Conservation (phyloP, 1,284 basidiomycete species). For the Naganishia sp. region DNA sequence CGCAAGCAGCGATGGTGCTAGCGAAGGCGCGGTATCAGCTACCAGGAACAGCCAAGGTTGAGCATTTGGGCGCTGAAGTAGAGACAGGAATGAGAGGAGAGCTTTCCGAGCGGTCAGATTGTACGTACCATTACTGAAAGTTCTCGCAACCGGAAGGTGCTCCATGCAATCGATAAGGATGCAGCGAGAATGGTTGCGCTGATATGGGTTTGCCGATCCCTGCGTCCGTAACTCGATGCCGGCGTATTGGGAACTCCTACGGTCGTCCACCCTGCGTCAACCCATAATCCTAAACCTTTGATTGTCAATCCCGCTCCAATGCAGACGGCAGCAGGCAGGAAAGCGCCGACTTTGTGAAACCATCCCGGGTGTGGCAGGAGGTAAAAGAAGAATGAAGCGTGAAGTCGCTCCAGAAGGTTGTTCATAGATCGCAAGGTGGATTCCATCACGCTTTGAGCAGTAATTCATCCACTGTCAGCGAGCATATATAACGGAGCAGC, state of each 20-base stretch:
- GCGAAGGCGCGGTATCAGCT: neutral
- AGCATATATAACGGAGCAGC: neutral
- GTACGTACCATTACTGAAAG: neutral
- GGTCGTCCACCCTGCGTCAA: slow-evolving; percentile 61
- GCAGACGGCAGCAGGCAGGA: slow-evolving; percentile 79
- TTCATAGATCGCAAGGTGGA: slow-evolving; percentile 84
- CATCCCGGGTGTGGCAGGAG: slow-evolving; percentile 71
- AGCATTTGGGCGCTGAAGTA: slow-evolving; percentile 2
- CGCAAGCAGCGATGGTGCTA: slow-evolving; percentile 10
- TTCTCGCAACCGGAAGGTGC: neutral
- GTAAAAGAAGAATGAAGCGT: slow-evolving; percentile 95
- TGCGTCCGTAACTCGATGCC: slow-evolving; percentile 40
- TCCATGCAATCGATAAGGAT: slow-evolving; percentile 7
- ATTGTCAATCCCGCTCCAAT: slow-evolving; percentile 80
- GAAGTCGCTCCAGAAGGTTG: slow-evolving; percentile 87
- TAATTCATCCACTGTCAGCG: neutral
- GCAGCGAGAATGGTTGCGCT: slow-evolving; percentile 3
- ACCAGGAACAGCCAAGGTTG: slow-evolving; percentile 46
- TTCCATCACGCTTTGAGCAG: slow-evolving; percentile 67
- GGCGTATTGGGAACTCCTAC: slow-evolving; percentile 40
- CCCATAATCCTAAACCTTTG: slow-evolving; percentile 72
- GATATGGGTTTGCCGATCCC: slow-evolving; percentile 35
- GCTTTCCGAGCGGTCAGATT: neutral
- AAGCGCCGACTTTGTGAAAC: slow-evolving; percentile 86
- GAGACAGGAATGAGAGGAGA: neutral